A percentile compares a stretch with the other conserved stretches of the same genome.
These are phyloP conservation scores for Sclerotinia minor DNA, from an alignment of 2,329 filamentous ascomycete species.

Conservation along the genomic window DNA sequence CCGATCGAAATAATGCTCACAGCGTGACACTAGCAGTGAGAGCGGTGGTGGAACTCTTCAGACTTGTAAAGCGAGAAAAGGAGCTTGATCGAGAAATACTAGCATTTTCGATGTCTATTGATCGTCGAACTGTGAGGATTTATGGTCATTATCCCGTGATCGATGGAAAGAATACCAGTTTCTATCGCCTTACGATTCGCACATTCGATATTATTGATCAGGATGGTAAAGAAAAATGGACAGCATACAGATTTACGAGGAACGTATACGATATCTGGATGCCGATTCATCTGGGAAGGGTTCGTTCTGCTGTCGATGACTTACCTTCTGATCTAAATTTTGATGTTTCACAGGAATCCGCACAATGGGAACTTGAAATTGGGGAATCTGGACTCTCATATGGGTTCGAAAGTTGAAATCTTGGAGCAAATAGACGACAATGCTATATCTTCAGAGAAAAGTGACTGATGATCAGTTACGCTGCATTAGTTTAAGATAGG, in stretches of 20 bases:
- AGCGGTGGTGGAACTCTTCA: constrained; percentile 36
- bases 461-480: too few species aligned
- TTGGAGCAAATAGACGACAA: too few species aligned
- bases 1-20: constrained; percentile 44
- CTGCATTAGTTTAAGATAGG: too few species aligned
- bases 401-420: too few species aligned
- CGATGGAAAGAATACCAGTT: constrained; percentile 27
- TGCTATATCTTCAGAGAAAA: too few species aligned
- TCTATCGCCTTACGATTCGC: constrained; percentile 39
- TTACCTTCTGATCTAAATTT: neutral
- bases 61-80: constrained; percentile 27
- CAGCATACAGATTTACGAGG: constrained; percentile 32
- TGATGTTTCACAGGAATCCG: neutral
- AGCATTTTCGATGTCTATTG: constrained; percentile 44
- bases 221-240: constrained; percentile 40
- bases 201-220: constrained; percentile 34
- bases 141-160: constrained; percentile 42
- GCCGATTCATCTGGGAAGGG: constrained; percentile 39
- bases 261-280: constrained; percentile 41
- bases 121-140: constrained; percentile 36
- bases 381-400: neutral
- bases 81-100: constrained; percentile 44
- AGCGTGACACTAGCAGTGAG: constrained; percentile 47
- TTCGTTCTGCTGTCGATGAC: constrained; percentile 29
- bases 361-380: too few species aligned